Conservation (phyloP, 805 yeast species). For the Blastobotrys attinorum region DNA sequence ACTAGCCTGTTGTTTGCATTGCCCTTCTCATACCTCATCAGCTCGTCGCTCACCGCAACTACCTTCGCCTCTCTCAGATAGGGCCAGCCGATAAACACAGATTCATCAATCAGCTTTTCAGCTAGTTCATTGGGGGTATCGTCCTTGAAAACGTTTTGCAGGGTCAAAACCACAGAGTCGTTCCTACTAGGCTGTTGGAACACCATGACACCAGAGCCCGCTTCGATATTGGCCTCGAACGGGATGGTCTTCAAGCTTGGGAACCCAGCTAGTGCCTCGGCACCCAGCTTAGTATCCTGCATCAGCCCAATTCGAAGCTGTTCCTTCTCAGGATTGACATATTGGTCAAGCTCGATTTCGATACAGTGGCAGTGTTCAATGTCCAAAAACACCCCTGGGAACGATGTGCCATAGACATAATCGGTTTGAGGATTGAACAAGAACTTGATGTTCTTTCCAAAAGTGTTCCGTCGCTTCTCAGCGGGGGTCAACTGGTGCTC, state of each 20-base stretch:
- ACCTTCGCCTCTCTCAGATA: conserved; percentile 74
- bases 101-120: conserved; percentile 48
- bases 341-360: conserved; percentile 49
- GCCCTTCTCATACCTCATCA: conserved; percentile 35
- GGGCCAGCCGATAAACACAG: conserved; percentile 86
- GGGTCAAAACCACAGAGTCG: conserved; percentile 64
- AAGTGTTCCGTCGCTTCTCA: conserved; percentile 65
- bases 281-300: conserved; percentile 61
- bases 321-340: conserved; percentile 34
- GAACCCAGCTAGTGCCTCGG: conserved; percentile 77
- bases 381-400: conserved; percentile 69
- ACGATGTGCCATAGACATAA: conserved; percentile 61
- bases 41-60: conserved; percentile 50
- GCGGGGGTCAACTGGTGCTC: conserved; percentile 56
- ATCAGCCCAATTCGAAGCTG: conserved; percentile 43
- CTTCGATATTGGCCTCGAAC: conserved; percentile 39
- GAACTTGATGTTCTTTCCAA: conserved; percentile 64
- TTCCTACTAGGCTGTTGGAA: conserved; percentile 82
- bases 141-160: conserved; percentile 39
- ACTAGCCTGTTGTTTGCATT: conserved; percentile 24
- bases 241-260: conserved; percentile 74
- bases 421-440: conserved; percentile 69
- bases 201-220: conserved; percentile 57
- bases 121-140: conserved; percentile 55
- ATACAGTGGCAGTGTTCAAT: conserved; percentile 72